Evolutionary conservation across 2,329 filamentous ascomycete genomes (phyloP), one percentile per base, ranked within the genome.

Genomic region (Celoporthe dispersa): DNA sequence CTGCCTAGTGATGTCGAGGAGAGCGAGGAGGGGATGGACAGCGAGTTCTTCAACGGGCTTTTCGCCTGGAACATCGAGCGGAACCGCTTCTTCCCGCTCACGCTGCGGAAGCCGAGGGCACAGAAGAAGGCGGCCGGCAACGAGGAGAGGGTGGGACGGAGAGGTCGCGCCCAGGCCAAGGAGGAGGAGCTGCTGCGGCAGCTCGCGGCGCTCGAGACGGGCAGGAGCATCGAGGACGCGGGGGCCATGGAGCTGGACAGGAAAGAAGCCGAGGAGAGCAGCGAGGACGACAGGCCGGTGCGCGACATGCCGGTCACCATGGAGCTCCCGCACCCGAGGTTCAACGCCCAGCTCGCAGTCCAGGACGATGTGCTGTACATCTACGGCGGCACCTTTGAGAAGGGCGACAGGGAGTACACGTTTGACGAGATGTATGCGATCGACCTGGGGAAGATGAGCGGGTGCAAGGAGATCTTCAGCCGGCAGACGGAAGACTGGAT

Each of bases 11-110:
- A 97, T 75, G 92, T 97, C 0, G 94, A 97, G 79, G 88, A 94
- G 78, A 95, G 89, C 73, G 94, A 97, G 78, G 96, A 99, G 79
- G 94, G 93, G 3, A 97, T 99, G 74, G 95, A 99, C 68, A 97
- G 93, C 77, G 94, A 98, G 79, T 99, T 99, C 81, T 99, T 98
- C 83, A 95, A 98, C 76, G 88, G 91, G 68, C 82, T 98, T 33
- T 97, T 92, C 76, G 92, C 94, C 6, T 98, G 94, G 93, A 98
- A 97, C 77, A 90, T 97, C 73, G 96, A 98, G 76, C 89, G 95
- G 70, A 99, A 99, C 78, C 87, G 96, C 11, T 98, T 97, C 83
- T 98, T 98, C 84, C 93, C 92, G 2, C 84, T 98, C 60, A 84
- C 84, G 12, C 83, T 98, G 61, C 87, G 94, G 66, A 93, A 94